Evolutionary conservation across 2,329 filamentous ascomycete genomes (phyloP).

Genomic region (Lachnellula hyalina): DNA sequence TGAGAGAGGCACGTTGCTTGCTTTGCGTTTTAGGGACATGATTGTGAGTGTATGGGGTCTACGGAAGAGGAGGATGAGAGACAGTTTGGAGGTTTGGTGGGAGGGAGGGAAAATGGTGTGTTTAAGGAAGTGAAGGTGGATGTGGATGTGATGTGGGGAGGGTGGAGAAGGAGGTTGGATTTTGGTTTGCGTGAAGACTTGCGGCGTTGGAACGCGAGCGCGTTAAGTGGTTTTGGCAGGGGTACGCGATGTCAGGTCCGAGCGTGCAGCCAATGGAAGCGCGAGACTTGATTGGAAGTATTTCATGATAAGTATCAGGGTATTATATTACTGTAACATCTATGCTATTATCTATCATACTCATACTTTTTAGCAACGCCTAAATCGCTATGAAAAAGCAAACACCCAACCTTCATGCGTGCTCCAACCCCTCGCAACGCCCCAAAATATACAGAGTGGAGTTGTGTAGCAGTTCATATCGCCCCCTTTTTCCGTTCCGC

Average conservation of each 20-base stretch:
- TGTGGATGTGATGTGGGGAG: neutral
- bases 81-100: conserved; percentile 13
- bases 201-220: neutral
- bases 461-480: conserved; percentile 16
- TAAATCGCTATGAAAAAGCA: conserved; percentile 22
- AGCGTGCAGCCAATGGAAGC: conserved; percentile 3
- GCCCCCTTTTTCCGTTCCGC: conserved; percentile 22
- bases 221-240: conserved; percentile 13
- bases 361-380: conserved; percentile 4
- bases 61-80: conserved; percentile 14
- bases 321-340: neutral
- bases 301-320: neutral
- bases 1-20: conserved; percentile 37
- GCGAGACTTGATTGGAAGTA: neutral
- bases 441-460: conserved; percentile 5
- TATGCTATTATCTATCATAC: neutral
- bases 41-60: conserved; percentile 6
- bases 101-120: neutral
- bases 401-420: conserved; percentile 1
- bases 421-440: conserved; percentile 8
- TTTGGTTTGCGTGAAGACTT: neutral
- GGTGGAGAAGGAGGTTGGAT: neutral
- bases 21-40: conserved; percentile 60
- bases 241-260: conserved; percentile 22
- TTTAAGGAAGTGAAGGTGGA: neutral